Evolutionary conservation across 78 protist species (phyloP), one percentile per base, ranked within the genome.

Genomic region (Dictyostelium capitatum): DNA sequence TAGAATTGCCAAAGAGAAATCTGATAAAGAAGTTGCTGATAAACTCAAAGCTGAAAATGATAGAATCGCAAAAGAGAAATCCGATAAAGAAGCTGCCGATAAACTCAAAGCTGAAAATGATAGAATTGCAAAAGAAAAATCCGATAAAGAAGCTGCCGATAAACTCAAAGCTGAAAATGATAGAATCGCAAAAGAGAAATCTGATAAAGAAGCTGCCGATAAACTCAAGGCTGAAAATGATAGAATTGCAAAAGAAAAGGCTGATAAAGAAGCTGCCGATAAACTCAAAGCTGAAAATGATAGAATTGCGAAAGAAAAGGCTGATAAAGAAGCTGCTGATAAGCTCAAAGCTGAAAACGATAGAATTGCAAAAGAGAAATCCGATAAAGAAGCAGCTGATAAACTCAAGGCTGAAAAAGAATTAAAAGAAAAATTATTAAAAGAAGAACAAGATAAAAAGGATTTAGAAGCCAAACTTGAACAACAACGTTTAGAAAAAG

Each of bases 401-500:
- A 59, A 59, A 7, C 1, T 17, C n/a, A 65, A 30, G 30, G 11
- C 30, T 65, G 74, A 65, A 65, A 30, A n/a, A n/a, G n/a, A n/a
- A n/a, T n/a, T n/a, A n/a, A n/a, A n/a, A n/a, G n/a, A 43, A 41
- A 47, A 50, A 20, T 20, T 41, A 47, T 23, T 47, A 12, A 25
- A 25, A 75, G 51, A 75, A 48, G 57, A 54, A 75, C 25, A 48
- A 75, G 64, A 48, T 12, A 64, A 53, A 50, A 43, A 17, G 25
- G 62, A 75, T 23, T 30, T 59, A 12, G 12, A 25, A 25, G 81
- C 19, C 48, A 75, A 75, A 25, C 53, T 41, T 10, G 79, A 72
- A 43, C 20, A 72, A 72, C 64, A 75, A 25, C 57, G 57, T 75
- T n/a, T 53, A 10, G 74, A 81, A 47, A 32, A 48, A 17, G 70